A percentile compares a stretch with the other conserved stretches of the same genome.
Evolutionary conservation across 1,284 basidiomycete species (phyloP).

Genomic region (Puccinia triticina): DNA sequence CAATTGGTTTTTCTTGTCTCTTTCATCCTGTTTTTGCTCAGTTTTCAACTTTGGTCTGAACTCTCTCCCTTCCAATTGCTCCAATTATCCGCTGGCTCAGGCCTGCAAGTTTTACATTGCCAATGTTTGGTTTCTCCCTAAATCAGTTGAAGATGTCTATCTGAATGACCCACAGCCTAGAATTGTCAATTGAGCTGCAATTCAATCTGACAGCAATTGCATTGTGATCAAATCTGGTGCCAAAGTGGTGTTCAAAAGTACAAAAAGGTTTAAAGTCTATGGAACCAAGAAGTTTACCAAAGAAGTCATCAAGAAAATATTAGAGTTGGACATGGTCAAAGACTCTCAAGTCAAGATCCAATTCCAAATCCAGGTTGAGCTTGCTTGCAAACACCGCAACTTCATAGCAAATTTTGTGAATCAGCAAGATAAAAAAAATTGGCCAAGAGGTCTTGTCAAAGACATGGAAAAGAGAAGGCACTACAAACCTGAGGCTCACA

Average conservation of each 20-base stretch:
- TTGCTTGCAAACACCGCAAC: conserved; percentile 95
- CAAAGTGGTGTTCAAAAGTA: conserved; percentile 90
- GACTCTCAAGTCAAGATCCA: conserved; percentile 92
- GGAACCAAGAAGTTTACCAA: conserved; percentile 93
- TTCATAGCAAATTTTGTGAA: no score
- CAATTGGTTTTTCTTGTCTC: conserved; percentile 66
- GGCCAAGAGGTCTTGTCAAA: no score
- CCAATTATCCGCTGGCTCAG: conserved; percentile 63
- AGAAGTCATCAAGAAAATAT: conserved; percentile 73
- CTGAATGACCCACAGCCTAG: conserved; percentile 72
- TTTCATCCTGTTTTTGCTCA: not conserved
- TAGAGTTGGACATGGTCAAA: conserved; percentile 63
- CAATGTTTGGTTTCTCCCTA: conserved; percentile 90
- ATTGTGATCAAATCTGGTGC: conserved; percentile 78
- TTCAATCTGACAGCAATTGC: conserved; percentile 81
- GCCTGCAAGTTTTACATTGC: conserved; percentile 95
- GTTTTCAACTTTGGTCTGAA: conserved; percentile 33
- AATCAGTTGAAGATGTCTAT: conserved; percentile 77
- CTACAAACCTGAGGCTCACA: no score
- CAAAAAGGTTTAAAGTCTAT: conserved; percentile 95
- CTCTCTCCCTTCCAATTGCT: conserved; percentile 27
- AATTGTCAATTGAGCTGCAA: conserved; percentile 78
- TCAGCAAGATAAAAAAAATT: no score
- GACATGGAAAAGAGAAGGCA: no score
- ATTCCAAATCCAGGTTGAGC: conserved; percentile 97